These are phyloP conservation scores for Phialocephala sp. DNA, from an alignment of 2,329 filamentous ascomycete genomes.

Conservation along the genomic window DNA sequence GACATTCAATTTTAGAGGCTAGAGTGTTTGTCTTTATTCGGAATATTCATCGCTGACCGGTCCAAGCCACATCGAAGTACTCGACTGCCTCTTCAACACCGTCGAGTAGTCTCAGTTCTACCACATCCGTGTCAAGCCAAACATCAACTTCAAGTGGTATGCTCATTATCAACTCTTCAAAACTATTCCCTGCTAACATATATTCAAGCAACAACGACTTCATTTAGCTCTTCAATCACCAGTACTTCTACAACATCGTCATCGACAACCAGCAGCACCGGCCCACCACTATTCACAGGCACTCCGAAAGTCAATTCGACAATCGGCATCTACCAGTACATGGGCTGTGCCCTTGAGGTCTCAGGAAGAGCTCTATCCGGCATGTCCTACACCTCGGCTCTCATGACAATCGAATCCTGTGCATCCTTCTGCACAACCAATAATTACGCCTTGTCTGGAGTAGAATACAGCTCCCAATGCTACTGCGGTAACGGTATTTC, in stretches of 20 bases:
- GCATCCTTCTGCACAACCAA: slow-evolving; percentile 43
- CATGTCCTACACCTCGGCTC: slow-evolving; percentile 28
- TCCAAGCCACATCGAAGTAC: background rate
- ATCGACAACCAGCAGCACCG: slow-evolving; percentile 1
- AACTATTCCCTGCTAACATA: background rate
- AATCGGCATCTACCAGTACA: slow-evolving; percentile 21
- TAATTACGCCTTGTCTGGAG: slow-evolving; percentile 26
- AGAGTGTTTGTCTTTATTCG: background rate
- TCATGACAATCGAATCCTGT: slow-evolving; percentile 44
- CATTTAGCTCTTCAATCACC: slow-evolving; percentile 5
- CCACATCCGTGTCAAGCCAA: background rate
- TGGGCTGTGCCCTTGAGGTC: slow-evolving; percentile 26
- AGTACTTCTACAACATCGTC: slow-evolving; percentile 16
- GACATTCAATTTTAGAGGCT: background rate
- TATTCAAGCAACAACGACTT: background rate
- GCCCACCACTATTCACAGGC: slow-evolving; percentile 17
- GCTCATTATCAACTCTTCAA: background rate
- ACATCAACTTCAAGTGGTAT: background rate
- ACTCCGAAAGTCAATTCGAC: slow-evolving; percentile 14
- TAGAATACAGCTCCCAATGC: slow-evolving; percentile 32
- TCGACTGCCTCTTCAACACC: background rate
- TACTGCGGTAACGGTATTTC: slow-evolving; percentile 5
- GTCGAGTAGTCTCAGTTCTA: background rate
- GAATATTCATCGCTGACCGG: background rate
- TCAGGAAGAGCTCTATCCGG: slow-evolving; percentile 19